phyloP scores from a whole-genome alignment of 2,329 filamentous ascomycete species.

The Colletotrichum musicola region DNA sequence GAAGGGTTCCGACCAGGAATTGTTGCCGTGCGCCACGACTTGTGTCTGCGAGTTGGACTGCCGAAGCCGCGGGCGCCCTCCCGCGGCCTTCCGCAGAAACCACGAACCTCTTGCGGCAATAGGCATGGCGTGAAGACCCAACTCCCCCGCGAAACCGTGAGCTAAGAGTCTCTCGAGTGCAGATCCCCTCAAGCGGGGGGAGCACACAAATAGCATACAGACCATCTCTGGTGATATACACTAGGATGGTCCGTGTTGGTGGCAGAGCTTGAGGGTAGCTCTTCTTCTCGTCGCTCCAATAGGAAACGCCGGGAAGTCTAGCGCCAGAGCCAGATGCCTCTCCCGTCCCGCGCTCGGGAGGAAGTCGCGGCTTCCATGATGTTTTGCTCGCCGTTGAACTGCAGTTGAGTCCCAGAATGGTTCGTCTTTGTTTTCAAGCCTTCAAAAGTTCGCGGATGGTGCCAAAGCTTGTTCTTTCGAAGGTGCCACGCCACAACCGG shows the following conservation, averaged over 20 bases:
- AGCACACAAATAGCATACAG: no score
- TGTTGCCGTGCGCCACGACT: conserved; percentile 4
- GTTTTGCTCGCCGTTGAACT: no score
- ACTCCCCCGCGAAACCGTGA: not conserved
- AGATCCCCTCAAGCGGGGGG: not conserved
- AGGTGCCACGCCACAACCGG: no score
- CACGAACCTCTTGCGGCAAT: not conserved
- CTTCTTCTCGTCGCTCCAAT: not conserved
- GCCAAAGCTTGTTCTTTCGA: not conserved
- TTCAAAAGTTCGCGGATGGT: not conserved
- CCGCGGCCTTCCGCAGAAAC: not conserved
- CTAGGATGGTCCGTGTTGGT: not conserved
- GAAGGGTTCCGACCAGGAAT: not conserved
- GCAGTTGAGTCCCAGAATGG: no score
- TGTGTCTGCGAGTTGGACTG: not conserved
- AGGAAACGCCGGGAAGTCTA: conserved; percentile 4
- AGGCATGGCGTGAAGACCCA: not conserved
- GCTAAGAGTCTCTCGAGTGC: not conserved
- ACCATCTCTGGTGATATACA: not conserved
- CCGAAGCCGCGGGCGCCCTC: not conserved
- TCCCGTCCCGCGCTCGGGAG: not conserved
- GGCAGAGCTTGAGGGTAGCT: conserved; percentile 4
- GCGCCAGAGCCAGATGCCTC: conserved; percentile 1
- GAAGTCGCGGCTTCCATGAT: no score
- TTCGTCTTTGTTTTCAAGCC: no score